Evolutionary conservation across 768 basidiomycete genomes (phyloP).

Genomic region (Trametes villosa): DNA sequence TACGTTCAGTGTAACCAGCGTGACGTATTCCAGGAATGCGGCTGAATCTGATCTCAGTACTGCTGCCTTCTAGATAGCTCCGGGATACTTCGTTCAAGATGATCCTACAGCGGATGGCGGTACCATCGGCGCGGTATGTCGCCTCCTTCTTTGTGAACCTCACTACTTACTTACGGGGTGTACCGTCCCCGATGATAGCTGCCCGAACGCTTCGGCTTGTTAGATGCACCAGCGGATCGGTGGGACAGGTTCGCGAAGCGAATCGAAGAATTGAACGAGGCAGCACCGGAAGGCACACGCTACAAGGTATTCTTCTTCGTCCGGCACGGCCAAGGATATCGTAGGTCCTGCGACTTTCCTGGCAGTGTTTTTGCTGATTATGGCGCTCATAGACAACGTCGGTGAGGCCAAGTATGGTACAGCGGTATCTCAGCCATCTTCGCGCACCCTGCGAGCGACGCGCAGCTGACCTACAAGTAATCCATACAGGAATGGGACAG

Average conservation of each 20-base stretch:
- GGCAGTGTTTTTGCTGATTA: neutral
- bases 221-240: conserved; percentile 50
- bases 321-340: conserved; percentile 75
- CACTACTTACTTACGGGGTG: neutral
- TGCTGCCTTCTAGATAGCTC: conserved; percentile 24
- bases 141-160: neutral
- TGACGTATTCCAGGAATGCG: neutral
- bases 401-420: conserved; percentile 62
- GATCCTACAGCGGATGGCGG: conserved; percentile 32
- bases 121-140: conserved; percentile 37
- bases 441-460: neutral
- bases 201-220: conserved; percentile 60
- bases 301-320: conserved; percentile 72
- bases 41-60: neutral
- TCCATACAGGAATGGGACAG: neutral
- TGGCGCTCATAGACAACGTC: conserved; percentile 59
- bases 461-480: neutral
- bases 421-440: conserved; percentile 35
- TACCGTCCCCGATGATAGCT: conserved; percentile 47
- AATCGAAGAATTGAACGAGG: conserved; percentile 52
- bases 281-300: conserved; percentile 40
- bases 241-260: conserved; percentile 52
- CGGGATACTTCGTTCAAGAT: conserved; percentile 51
- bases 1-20: neutral
- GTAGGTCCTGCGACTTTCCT: conserved; percentile 42